Evolutionary conservation across 2,329 filamentous ascomycete genomes (phyloP), one percentile per base, ranked within the genome.

Genomic region (Stemphylium lycopersici): DNA sequence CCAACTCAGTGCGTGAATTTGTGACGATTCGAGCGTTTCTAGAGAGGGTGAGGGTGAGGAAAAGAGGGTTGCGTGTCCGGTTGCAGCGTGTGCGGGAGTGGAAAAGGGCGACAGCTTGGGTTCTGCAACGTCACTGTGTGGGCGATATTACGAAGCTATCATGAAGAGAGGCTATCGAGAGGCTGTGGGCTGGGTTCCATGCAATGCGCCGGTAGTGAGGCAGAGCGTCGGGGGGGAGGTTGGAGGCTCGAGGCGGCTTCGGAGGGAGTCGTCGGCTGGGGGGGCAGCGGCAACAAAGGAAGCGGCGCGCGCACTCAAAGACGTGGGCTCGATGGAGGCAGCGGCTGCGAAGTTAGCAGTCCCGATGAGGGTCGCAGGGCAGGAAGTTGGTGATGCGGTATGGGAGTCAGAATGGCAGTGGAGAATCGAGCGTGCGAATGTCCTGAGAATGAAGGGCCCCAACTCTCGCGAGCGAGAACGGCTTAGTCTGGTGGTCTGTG

Each of bases 21-120:
- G 56, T 49, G 48, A 47, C 50, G 45, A 50, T 26, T 45, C 44
- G 39, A 40, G 56, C 42, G 34, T 58, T 45, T 62, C 46, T 48
- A 7, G 56, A 45, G 44, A 32, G 52, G 48, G 29, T 29, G 58
- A 52, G 65, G 62, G 43, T 56, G 51, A 44, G 62, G 58, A 59
- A 51, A 61, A 60, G 63, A 68, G 69, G 68, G 59, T 62, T 61
- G 52, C 59, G 68, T 68, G 66, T 55, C 65, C 49, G 63, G 62
- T 59, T 49, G 63, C 55, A 55, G 62, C 52, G 62, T 53, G 63
- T 54, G 59, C 61, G 60, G 56, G 44, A 38, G 44, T 15, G 52
- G 52, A 42, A 22, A 40, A 62, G 43, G 56, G 55, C 46, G 68
- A 59, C 58, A 62, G 58, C 44, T 59, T 52, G 61, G 62, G 62